Evolutionary conservation across 345 rosid genomes (phyloP).

Genomic region (Turnera subulata): DNA sequence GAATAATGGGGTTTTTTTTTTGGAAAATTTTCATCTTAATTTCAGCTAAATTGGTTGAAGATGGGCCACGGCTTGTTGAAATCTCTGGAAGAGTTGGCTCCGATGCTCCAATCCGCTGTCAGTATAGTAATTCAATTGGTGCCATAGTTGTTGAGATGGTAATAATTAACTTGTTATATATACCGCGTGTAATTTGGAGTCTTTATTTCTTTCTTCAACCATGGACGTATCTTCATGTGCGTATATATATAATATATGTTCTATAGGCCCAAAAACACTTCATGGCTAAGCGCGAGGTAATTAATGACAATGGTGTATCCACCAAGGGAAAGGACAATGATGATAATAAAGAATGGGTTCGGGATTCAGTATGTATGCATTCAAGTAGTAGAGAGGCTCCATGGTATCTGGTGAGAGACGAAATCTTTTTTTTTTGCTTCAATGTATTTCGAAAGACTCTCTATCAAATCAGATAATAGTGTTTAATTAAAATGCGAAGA

Average conservation of each 20-base stretch:
- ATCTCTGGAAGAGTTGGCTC: conserved; percentile 82
- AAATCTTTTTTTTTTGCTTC: neutral
- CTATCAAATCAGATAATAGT: no score
- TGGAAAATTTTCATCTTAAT: conserved; percentile 15
- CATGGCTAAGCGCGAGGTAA: no score
- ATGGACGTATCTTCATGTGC: conserved; percentile 7
- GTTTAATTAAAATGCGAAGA: neutral
- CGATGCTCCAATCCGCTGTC: conserved; percentile 73
- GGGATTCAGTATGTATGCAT: conserved; percentile 85
- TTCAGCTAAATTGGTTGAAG: conserved; percentile 74
- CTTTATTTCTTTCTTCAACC: neutral
- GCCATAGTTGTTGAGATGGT: conserved; percentile 83
- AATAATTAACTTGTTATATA: neutral
- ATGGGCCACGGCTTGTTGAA: conserved; percentile 67
- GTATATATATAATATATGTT: no score
- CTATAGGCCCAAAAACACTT: conserved; percentile 87
- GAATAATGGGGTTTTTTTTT: conserved; percentile 10
- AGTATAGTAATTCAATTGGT: conserved; percentile 70
- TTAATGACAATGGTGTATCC: no score
- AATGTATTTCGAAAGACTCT: neutral
- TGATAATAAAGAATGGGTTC: conserved; percentile 96
- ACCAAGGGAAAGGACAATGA: conserved; percentile 93
- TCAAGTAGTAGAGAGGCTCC: conserved; percentile 97
- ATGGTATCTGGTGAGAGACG: conserved; percentile 75
- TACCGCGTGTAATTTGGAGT: neutral